A percentile compares a stretch with the other conserved stretches of the same genome.
phyloP scores from a whole-genome alignment of 75 land plant genomes.

The Pinus albicaulis region DNA sequence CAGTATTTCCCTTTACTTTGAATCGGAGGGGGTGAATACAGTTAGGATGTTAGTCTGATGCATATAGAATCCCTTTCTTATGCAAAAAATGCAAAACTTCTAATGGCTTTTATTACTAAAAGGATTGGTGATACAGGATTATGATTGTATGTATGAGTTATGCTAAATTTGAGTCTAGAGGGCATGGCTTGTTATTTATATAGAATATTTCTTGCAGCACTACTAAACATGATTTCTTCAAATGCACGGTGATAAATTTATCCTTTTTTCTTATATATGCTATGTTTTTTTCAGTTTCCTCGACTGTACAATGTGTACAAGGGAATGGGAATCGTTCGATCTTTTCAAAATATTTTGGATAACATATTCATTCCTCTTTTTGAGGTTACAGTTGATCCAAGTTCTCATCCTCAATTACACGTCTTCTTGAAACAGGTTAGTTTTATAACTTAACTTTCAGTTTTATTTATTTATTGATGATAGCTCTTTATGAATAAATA shows the following conservation, averaged over 20 bases:
- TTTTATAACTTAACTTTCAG: background rate
- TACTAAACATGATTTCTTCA: background rate
- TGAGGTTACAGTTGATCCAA: conserved; percentile 94
- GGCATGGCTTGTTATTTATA: background rate
- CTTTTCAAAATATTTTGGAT: conserved; percentile 89
- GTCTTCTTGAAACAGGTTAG: conserved; percentile 88
- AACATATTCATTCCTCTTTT: conserved; percentile 96
- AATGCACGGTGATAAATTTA: background rate
- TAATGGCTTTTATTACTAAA: background rate
- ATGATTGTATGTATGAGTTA: background rate
- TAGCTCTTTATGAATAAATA: no score
- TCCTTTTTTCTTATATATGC: background rate
- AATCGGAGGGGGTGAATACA: background rate
- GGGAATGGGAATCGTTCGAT: conserved; percentile 94
- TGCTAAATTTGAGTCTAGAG: conserved; percentile 4
- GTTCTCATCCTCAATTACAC: conserved; percentile 97
- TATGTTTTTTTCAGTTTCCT: conserved; percentile 65
- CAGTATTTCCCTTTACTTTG: background rate
- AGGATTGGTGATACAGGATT: background rate
- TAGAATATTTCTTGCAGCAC: background rate
- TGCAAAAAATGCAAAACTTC: background rate
- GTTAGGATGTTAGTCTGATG: background rate
- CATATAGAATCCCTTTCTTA: background rate
- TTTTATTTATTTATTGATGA: no score
- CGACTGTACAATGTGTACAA: conserved; percentile 92